Conservation (phyloP, 441 rosid species). For the Macaranga tanarius region DNA sequence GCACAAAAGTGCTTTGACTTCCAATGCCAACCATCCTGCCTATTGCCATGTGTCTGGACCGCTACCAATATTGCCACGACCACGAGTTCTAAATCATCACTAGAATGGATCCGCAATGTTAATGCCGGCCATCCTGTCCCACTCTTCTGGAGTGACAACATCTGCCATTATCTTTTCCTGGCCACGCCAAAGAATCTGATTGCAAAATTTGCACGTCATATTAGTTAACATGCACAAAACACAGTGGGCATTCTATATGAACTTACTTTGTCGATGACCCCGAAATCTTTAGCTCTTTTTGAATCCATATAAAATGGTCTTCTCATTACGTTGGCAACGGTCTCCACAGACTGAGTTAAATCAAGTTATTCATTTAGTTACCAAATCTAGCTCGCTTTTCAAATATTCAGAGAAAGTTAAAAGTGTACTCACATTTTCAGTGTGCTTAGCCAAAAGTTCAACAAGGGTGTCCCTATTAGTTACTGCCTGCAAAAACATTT, state of each 20-base stretch:
- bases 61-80: not conserved
- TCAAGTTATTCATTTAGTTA: conserved; percentile 19
- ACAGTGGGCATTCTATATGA: not conserved
- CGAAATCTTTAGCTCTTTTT: conserved; percentile 71
- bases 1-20: not conserved
- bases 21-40: not conserved
- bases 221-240: not conserved
- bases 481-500: conserved; percentile 50
- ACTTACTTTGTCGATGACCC: conserved; percentile 78
- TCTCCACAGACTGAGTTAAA: conserved; percentile 56
- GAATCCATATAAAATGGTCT: conserved; percentile 78
- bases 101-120: conserved; percentile 44
- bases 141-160: conserved; percentile 61
- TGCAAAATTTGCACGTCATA: conserved; percentile 8
- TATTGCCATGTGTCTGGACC: not conserved
- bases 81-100: conserved; percentile 4
- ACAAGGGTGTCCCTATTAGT: conserved; percentile 66
- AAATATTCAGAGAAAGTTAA: conserved; percentile 2
- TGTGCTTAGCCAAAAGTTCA: conserved; percentile 80
- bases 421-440: conserved; percentile 65
- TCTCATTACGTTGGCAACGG: conserved; percentile 60
- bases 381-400: not conserved
- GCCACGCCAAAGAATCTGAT: conserved; percentile 76
- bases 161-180: conserved; percentile 66
- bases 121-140: conserved; percentile 60